Evolutionary conservation across 148 eudicot genomes (phyloP), one percentile per base, ranked within the genome.

Genomic region (Rhododendron ferrugineum): DNA sequence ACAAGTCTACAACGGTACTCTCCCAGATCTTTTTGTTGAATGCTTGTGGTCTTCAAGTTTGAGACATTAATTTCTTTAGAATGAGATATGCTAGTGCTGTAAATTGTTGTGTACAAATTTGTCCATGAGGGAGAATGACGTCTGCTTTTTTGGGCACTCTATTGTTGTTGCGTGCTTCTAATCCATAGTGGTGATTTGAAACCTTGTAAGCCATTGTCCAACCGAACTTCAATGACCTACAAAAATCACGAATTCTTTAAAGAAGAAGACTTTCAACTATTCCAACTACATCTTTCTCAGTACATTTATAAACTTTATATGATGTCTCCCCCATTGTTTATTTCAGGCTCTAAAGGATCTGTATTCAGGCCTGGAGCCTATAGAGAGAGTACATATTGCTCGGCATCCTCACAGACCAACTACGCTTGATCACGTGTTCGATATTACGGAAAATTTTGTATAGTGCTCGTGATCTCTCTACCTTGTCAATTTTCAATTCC

Each of bases 381-480:
- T 94, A 86, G 98, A 96, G 83, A 94, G 99, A 83, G 95, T 96
- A 87, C 88, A 90, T 86, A 93, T 96, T 90, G 98, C 99, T 77
- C 91, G 99, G 60, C 99, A 96, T 91, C 99, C 99, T 54, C 90
- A 96, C 84, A 90, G 99, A 82, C 99, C 98, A 82, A 96, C 98
- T 74, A 92, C 90, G 87, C 98, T 94, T 91, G 98, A 94, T 85
- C 98, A 96, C 78, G 84, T 96, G 6, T 93, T 90, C 84, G 94
- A 88, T 85, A 96, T 96, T 84, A 93, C 99, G 34, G 99, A 95
- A 76, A 95, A 91, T 16, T 54, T 54, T 95, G 99, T 95, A 80
- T 23, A 64, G 73, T 36, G 23, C 62, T 88, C 79, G 6, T 44
- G 20, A 54, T 54, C 60, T 54, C 60, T 11, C 60, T 54, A 34